Evolutionary conservation across 2,329 filamentous ascomycete species (phyloP), one percentile per base, ranked within the genome.

Genomic region (Akanthomyces lecanii): DNA sequence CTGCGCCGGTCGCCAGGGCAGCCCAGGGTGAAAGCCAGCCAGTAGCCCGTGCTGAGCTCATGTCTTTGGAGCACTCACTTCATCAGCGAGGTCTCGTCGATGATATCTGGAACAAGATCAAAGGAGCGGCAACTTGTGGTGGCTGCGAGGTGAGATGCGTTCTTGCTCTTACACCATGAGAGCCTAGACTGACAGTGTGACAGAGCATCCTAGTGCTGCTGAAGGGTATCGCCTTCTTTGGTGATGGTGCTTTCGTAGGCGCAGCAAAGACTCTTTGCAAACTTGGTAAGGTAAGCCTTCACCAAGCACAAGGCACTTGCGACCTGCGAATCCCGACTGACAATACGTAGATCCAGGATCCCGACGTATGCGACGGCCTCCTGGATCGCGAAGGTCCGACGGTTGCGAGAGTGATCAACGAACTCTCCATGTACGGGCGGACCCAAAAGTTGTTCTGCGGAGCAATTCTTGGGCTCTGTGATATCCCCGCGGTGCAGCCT

Each of bases 311-410:
- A 18, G 4, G 3, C 11, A 38, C n/a, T 21, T 21, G 14, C 33
- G 12, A 23, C 16, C 7, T 30, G 11, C 7, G 10, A 5, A 16
- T n/a, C 10, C 38, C 12, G 2, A 12, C 25, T 45, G 16, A 33
- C 53, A 21, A 6, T 21, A 14, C 40, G 12, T n/a, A 83, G 78
- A 72, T 76, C 44, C 77, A 83, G 67, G 83, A 85, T 61, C 69
- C 73, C 36, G 84, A 86, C 69, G 83, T 86, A 30, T 86, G 84
- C 63, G 73, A 77, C 3, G 84, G 84, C 5, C 73, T 80, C 10
- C 76, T 85, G 33, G 74, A 73, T 5, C 75, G 77, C 1, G 82
- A 86, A 69, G 83, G 81, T 0, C 82, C 83, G 2, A 80, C 84
- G 59, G 71, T 85, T 33, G 81, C 82, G 38, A 75, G 79, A 45